Evolutionary conservation across 192 early-diverging fungal species (phyloP).

Genomic region (Backusella tuberculispora): DNA sequence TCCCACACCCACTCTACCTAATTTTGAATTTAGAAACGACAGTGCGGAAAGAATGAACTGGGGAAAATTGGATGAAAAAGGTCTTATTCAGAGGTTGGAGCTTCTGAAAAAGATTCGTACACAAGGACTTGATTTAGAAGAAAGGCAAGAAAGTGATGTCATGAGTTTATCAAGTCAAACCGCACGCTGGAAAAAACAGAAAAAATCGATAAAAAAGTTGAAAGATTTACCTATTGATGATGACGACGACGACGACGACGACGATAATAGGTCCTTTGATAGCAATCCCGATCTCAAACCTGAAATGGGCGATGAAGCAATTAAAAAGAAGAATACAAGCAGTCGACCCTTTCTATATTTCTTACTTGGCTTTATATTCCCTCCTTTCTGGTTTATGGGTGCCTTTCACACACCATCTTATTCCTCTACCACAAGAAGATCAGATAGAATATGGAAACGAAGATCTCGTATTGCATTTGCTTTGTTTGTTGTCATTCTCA

Average conservation of each 20-base stretch:
- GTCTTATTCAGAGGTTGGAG: background rate
- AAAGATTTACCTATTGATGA: background rate
- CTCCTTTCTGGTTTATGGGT: conserved; percentile 34
- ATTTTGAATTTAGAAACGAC: background rate
- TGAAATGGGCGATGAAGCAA: conserved; percentile 1
- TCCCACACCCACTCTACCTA: conserved; percentile 19
- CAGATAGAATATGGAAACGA: conserved; percentile 29
- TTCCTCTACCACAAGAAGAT: conserved; percentile 17
- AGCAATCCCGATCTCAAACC: conserved; percentile 7
- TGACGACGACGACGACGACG: background rate
- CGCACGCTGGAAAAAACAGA: conserved; percentile 18
- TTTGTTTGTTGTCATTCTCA: background rate
- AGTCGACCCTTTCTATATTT: conserved; percentile 33
- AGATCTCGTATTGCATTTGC: conserved; percentile 24
- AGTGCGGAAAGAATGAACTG: background rate
- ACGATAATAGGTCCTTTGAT: background rate
- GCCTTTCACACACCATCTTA: conserved; percentile 17
- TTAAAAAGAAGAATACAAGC: background rate
- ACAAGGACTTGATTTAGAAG: conserved; percentile 3
- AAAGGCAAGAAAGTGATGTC: background rate
- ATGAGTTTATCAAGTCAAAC: conserved; percentile 9
- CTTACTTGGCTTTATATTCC: conserved; percentile 32
- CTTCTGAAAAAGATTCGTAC: conserved; percentile 16
- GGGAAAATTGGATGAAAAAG: background rate
- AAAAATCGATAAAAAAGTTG: conserved; percentile 15